Base-by-base conservation (phyloP, 2,329 filamentous ascomycete species). In the Fusarium sp. region DNA sequence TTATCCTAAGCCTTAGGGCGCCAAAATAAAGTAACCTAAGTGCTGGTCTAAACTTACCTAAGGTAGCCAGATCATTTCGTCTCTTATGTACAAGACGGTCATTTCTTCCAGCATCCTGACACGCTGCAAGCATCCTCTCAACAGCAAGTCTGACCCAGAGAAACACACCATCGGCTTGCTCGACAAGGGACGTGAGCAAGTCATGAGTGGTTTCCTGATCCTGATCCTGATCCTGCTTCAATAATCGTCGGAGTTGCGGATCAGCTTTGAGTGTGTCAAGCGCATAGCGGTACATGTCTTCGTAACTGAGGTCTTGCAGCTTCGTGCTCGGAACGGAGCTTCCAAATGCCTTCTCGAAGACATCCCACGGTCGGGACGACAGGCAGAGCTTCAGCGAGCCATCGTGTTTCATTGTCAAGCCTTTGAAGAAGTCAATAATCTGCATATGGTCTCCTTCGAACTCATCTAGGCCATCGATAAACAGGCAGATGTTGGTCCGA, bases 401-500 rank as follows among this genome's bases (percentile, higher is more conserved):
- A 31, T 53, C 41, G 1, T 61, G 31, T 7, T n/a, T 46, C 7
- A 26, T 19, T 3, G 57, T 61, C 4, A 62, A 14, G 0, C 19
- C 31, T 16, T 14, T 61, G 21, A 79, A 74, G 31, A 80, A 75
- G 4, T 73, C 41, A 2, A 79, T 74, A 1, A 80, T 70, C 3
- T 63, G 56, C 0, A 46, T n/a, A 16, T 78, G 74, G 5, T 79
- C 64, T 1, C 78, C 78, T 6, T 77, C 75, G 41, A 79, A 80
- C 50, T 80, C 78, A 25, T 79, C 77, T 2, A 80, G 65, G 0
- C 78, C 78, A 16, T 80, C 78, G 1, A 80, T 67, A 18, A 80
- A 77, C 0, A 75, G 54, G 4, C 77, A 78, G 6, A 78, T 46
- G 1, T 54, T 62, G 3, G 41, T 59, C 7, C 21, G 30, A 12